Base-by-base conservation (phyloP, 2,329 filamentous ascomycete genomes). In the Drechslerella stenobrocha region DNA sequence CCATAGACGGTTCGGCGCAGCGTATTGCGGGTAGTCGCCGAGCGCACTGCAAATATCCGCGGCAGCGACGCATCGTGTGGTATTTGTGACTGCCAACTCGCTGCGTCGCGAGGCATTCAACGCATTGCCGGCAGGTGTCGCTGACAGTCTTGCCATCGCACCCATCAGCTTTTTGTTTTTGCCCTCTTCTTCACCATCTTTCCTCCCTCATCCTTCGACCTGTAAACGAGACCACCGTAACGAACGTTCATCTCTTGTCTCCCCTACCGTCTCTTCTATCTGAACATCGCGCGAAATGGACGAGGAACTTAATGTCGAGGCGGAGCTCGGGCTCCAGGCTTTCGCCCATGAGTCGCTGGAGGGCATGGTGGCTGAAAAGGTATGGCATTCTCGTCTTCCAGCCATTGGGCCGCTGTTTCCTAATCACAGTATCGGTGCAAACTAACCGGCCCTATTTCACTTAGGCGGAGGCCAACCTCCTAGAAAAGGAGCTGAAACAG, bases 321-420 rank as follows among this genome's bases (percentile, higher is more conserved):
- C 60, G 44, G 63, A 67, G 44, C 63, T 67, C 18, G 63, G 55
- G 23, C 50, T 67, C 55, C 63, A 60, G 22, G 50, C 50, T 30
- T 67, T 67, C 55, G 56, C 63, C 28, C 63, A 67, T 22, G 55
- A 67, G 30, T 47, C 55, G 7, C 55, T 67, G 2, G 63, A 67
- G 26, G 63, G 52, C 44, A 52, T 56, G n/a, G 15, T 67, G 20
- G 63, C 55, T 3, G 63, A 58, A 6, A 42, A 47, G 44, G 56
- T 60, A 60, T 22, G 46, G 20, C n/a, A 26, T 13, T 30, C 23
- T 20, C 24, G 6, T n/a, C n/a, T n/a, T n/a, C n/a, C n/a, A n/a
- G n/a, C n/a, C n/a, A n/a, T n/a, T n/a, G n/a, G n/a, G n/a, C n/a
- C n/a, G n/a, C n/a, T n/a, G 13, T n/a, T 35, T 9, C 26, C 8